phyloP scores from a whole-genome alignment of 1,139 yeast species.

The Casaregolazyma suthepensis region DNA sequence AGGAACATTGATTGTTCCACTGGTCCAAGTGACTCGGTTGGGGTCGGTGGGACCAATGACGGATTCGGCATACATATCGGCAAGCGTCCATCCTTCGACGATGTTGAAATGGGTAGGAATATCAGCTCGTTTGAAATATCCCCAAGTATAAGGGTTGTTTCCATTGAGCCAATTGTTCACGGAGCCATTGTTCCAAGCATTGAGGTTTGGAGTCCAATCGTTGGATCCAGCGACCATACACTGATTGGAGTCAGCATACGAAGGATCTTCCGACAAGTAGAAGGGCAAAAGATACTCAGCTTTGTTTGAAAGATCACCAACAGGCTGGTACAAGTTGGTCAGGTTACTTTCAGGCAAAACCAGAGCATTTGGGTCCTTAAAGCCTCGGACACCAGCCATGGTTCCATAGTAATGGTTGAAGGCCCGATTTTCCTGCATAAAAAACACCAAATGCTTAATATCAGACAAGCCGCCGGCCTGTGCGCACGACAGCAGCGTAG shows the following conservation, averaged over 20 bases:
- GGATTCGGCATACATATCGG: conserved; percentile 25
- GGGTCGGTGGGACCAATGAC: conserved; percentile 27
- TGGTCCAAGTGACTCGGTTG: conserved; percentile 25
- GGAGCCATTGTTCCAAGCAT: conserved; percentile 24
- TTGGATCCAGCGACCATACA: conserved; percentile 23
- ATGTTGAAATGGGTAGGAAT: conserved; percentile 23
- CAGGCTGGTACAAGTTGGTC: conserved; percentile 14
- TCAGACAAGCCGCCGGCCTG: conserved; percentile 5
- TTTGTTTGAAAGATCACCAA: conserved; percentile 5
- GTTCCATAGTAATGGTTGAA: conserved; percentile 28
- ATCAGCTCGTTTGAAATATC: conserved; percentile 20
- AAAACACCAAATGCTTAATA: conserved; percentile 23
- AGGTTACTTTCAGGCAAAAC: conserved; percentile 5
- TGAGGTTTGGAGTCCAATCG: conserved; percentile 24
- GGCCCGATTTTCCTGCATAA: conserved; percentile 29
- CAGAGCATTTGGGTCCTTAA: conserved; percentile 26
- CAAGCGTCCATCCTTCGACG: conserved; percentile 25
- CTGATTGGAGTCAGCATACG: conserved; percentile 20
- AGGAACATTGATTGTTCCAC: conserved; percentile 23
- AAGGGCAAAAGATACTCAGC: conserved; percentile 18
- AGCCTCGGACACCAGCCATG: conserved; percentile 28
- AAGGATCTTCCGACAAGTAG: conserved; percentile 14
- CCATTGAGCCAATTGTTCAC: conserved; percentile 23
- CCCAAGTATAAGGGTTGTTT: conserved; percentile 24
- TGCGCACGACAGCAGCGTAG: neutral